phyloP scores from a whole-genome alignment of 2,329 filamentous ascomycete species.

The Exserohilum turcica region DNA sequence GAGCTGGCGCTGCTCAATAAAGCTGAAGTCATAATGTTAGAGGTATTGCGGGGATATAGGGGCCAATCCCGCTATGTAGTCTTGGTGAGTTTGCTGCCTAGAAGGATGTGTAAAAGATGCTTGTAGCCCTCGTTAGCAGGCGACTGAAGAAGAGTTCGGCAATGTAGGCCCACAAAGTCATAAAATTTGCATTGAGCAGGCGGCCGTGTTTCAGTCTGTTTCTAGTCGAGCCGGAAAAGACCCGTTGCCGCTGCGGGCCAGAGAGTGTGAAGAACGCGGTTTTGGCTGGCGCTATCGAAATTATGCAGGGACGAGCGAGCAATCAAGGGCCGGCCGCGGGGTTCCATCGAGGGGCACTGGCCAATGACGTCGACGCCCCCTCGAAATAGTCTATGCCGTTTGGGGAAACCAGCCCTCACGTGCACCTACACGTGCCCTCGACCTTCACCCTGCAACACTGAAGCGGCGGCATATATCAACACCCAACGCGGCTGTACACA shows the following conservation, averaged over 20 bases:
- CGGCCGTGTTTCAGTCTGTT: background rate
- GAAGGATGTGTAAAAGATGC: background rate
- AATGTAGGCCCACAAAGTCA: background rate
- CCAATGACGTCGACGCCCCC: slow-evolving; percentile 10
- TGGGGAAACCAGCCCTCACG: background rate
- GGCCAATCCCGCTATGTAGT: background rate
- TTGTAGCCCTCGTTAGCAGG: background rate
- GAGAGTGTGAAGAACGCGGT: background rate
- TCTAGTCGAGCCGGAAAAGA: background rate
- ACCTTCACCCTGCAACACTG: background rate
- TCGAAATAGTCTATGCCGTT: too few relatives aligned
- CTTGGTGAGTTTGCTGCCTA: background rate
- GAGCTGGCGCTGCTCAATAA: slow-evolving; percentile 19
- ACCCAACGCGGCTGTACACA: too few relatives aligned
- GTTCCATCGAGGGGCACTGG: background rate
- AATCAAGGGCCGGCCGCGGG: slow-evolving; percentile 1
- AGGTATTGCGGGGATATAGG: background rate
- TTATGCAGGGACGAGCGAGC: slow-evolving; percentile 9
- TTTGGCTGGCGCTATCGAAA: slow-evolving; percentile 7
- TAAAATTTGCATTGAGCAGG: too few relatives aligned
- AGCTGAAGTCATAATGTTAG: slow-evolving; percentile 21
- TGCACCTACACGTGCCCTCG: background rate
- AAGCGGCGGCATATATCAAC: too few relatives aligned
- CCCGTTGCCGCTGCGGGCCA: background rate
- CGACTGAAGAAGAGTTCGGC: background rate